phyloP scores from a whole-genome alignment of 805 yeast genomes.

The Lachancea quebecensis region DNA sequence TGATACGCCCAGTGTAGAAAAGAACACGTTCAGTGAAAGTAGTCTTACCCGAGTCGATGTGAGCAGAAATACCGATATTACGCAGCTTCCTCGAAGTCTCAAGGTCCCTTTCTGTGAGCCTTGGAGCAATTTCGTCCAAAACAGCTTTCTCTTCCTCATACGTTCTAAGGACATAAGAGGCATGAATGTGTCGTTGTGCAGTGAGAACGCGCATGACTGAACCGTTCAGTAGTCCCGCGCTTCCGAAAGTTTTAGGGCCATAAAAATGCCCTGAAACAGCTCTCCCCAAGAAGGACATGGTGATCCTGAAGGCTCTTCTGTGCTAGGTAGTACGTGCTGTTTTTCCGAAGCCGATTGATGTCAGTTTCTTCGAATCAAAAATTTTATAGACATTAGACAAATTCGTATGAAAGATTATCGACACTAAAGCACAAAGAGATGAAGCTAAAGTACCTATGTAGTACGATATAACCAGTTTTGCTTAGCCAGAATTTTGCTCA shows the following conservation, averaged over 20 bases:
- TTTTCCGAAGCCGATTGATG: too few species aligned
- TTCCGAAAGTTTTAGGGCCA: neutral
- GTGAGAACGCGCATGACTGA: neutral
- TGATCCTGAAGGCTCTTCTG: neutral
- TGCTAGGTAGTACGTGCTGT: too few species aligned
- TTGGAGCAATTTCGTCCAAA: slow-evolving; percentile 48
- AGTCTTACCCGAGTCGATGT: slow-evolving; percentile 96
- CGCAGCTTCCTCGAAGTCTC: slow-evolving; percentile 55
- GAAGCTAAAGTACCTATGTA: neutral
- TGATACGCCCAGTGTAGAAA: slow-evolving; percentile 93
- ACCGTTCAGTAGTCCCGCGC: neutral
- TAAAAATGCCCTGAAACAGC: neutral
- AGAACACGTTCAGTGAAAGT: slow-evolving; percentile 96
- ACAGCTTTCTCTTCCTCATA: slow-evolving; percentile 71
- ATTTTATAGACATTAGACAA: neutral
- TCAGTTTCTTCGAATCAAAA: neutral
- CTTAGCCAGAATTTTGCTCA: neutral
- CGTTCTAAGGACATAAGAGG: slow-evolving; percentile 29
- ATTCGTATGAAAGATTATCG: slow-evolving; percentile 2
- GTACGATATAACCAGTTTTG: neutral
- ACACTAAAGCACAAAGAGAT: neutral
- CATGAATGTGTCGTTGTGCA: slow-evolving; percentile 30
- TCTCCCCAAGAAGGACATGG: neutral
- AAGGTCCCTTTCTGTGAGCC: slow-evolving; percentile 46
- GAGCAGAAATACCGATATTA: slow-evolving; percentile 96